These are phyloP conservation scores for Pezicula rhizophila DNA, from an alignment of 2,329 filamentous ascomycete genomes.

Conservation along the genomic window DNA sequence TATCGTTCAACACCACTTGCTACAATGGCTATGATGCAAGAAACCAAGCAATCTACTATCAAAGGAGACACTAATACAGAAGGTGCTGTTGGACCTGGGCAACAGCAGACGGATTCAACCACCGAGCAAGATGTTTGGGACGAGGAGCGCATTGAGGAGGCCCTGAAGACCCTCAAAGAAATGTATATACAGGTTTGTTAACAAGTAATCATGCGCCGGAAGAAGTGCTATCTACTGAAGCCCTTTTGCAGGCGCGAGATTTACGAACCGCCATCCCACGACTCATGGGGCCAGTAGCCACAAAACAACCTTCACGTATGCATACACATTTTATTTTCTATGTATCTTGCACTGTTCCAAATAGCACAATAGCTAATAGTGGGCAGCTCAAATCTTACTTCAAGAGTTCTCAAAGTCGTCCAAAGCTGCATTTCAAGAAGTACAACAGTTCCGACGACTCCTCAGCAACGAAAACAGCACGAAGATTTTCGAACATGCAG, in stretches of 20 bases:
- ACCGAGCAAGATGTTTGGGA: constrained; percentile 23
- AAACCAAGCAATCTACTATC: constrained; percentile 1
- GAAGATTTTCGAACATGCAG: constrained; percentile 45
- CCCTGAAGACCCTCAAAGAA: constrained; percentile 26
- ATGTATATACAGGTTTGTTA: constrained; percentile 29
- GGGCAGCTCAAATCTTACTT: constrained; percentile 44
- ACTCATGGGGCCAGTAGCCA: constrained; percentile 45
- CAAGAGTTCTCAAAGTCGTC: constrained; percentile 42
- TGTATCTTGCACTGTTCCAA: not conserved
- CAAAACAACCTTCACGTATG: constrained; percentile 46
- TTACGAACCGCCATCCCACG: constrained; percentile 44
- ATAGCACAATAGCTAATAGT: constrained; percentile 2
- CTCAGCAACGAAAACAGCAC: constrained; percentile 22
- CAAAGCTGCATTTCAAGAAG: constrained; percentile 40
- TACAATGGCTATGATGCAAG: constrained; percentile 1
- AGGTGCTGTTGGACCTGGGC: constrained; percentile 1
- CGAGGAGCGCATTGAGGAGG: constrained; percentile 25
- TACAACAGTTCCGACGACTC: constrained; percentile 35
- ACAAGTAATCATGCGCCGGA: not conserved
- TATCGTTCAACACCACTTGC: not conserved
- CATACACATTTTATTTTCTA: constrained; percentile 7
- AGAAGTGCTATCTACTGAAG: not conserved
- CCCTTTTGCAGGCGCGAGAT: constrained; percentile 37
- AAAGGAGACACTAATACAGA: not conserved
- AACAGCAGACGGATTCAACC: not conserved